Evolutionary conservation across 163 green algal species (phyloP), one percentile per base, ranked within the genome.

Genomic region (Scenedesmus sp.): DNA sequence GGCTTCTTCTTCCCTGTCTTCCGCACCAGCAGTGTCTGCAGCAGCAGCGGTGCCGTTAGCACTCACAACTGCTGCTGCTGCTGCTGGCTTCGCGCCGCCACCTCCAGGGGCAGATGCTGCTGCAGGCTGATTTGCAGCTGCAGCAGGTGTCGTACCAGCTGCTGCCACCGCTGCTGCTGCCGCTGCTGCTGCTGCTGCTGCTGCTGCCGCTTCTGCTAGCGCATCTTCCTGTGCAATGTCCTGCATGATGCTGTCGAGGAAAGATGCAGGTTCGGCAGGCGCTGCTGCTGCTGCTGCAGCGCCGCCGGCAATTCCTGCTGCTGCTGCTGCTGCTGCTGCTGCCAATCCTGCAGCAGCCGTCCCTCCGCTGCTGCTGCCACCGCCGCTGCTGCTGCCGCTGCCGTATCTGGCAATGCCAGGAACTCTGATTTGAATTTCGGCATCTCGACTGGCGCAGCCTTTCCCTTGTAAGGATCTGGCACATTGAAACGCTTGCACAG

Each of bases 401-500:
- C 91, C 24, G 85, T 97, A 44, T 96, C 94, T 0, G 95, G 94
- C 43, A 98, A 91, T 0, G 91, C 88, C 1, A 97, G 76, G 51
- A 94, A 85, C 88, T 98, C 96, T 3, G 92, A 95, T 49, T 92
- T 94, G 88, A 96, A 97, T 61, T 92, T 93, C 15, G 94, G 92
- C 81, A 93, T 93, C 68, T 93, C 33, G 4, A 80, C 35, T 2
- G 91, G 90, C 13, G 42, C 49, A 30, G 84, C 73, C 13, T 92
- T 93, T 7, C 90, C 93, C 53, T 97, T 95, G 93, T 97, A 98
- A 0, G 97, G 97, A 89, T 99, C 97, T 0, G 95, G 92, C 61
- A 99, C 96, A 44, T 98, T 97, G 85, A 99, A 98, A 0, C 98
- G 94, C 93, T 97, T 98, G 95, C 98, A 99, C 83, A 99, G 95